Evolutionary conservation across 257 asterid species (phyloP).

Genomic region (Salvia splendens): DNA sequence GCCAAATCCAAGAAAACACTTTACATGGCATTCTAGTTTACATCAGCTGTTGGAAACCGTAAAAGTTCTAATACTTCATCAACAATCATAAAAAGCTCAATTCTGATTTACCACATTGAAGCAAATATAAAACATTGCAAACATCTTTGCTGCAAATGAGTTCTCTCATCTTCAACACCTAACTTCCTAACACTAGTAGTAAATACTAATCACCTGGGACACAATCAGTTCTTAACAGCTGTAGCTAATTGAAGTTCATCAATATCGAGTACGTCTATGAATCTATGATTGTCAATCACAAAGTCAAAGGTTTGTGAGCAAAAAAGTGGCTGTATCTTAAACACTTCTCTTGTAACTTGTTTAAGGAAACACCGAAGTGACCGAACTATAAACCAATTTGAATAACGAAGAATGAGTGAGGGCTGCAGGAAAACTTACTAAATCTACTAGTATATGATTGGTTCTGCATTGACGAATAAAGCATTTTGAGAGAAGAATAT

Average conservation of each 20-base stretch:
- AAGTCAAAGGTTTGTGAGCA: constrained; percentile 15
- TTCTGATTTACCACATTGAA: constrained; percentile 17
- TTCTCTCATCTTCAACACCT: constrained; percentile 15
- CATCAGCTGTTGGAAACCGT: constrained; percentile 9
- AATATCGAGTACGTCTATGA: constrained; percentile 8
- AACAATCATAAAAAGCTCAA: constrained; percentile 7
- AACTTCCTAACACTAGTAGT: constrained; percentile 1
- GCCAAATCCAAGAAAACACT: constrained; percentile 11
- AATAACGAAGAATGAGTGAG: not conserved
- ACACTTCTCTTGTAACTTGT: constrained; percentile 15
- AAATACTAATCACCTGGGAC: not conserved
- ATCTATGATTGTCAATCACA: constrained; percentile 20
- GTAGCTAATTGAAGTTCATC: constrained; percentile 21
- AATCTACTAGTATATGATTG: constrained; percentile 15
- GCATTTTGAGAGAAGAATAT: constrained; percentile 20
- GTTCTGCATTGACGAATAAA: constrained; percentile 18
- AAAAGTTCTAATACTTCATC: not conserved
- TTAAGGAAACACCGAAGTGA: constrained; percentile 5
- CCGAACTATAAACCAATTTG: constrained; percentile 7
- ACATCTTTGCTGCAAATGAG: constrained; percentile 21
- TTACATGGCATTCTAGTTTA: constrained; percentile 12
- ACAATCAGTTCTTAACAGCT: not conserved
- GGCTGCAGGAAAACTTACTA: constrained; percentile 22
- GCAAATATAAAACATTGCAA: constrained; percentile 7
- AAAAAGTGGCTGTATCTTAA: constrained; percentile 17